Evolutionary conservation across 345 rosid species (phyloP).

Genomic region (Abelmoschus esculentus): DNA sequence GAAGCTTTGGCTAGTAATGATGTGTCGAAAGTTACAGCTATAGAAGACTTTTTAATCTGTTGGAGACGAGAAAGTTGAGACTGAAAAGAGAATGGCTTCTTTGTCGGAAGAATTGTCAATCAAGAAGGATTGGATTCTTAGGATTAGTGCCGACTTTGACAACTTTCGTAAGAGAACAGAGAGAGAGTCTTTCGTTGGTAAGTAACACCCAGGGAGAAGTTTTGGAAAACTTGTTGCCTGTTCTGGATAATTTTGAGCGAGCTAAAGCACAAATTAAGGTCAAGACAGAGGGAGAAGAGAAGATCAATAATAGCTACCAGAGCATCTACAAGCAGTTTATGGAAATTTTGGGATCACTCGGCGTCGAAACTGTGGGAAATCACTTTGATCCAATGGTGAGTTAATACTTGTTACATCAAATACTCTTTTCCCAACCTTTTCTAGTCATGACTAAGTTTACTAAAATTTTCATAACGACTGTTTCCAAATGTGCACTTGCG

Average conservation of each 20-base stretch:
- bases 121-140: slow-evolving; percentile 68
- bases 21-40: slow-evolving; percentile 47
- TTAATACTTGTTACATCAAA: background rate
- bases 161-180: slow-evolving; percentile 88
- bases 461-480: background rate
- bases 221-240: slow-evolving; percentile 67
- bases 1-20: slow-evolving; percentile 65
- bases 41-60: slow-evolving; percentile 60
- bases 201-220: slow-evolving; percentile 89
- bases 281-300: slow-evolving; percentile 86
- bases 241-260: slow-evolving; percentile 93
- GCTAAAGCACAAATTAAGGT: slow-evolving; percentile 81
- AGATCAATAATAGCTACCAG: slow-evolving; percentile 80
- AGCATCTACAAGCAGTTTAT: slow-evolving; percentile 82
- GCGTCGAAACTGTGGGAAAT: slow-evolving; percentile 77
- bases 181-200: slow-evolving; percentile 73
- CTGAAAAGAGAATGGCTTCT: slow-evolving; percentile 45
- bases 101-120: slow-evolving; percentile 56
- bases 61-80: slow-evolving; percentile 55
- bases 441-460: background rate
- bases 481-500: background rate
- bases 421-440: slow-evolving; percentile 17
- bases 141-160: slow-evolving; percentile 93
- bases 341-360: slow-evolving; percentile 69
- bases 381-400: slow-evolving; percentile 96